A percentile compares a stretch with the other conserved stretches of the same genome.
phyloP scores from a whole-genome alignment of 2,329 filamentous ascomycete species.

The Neurospora sp. region DNA sequence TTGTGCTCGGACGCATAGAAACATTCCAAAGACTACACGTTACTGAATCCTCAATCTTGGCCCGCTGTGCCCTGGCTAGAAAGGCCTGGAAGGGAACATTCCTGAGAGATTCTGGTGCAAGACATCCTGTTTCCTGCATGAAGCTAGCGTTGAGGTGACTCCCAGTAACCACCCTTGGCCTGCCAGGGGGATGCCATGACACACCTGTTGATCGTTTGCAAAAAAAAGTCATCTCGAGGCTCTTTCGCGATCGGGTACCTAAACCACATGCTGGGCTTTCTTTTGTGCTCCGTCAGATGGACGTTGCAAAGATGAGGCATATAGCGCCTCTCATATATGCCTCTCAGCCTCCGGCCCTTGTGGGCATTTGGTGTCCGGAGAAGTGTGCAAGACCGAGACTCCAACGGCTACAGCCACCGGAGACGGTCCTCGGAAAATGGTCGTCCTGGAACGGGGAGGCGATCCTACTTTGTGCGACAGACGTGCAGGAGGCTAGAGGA shows the following conservation, averaged over 20 bases:
- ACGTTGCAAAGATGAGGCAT: not conserved
- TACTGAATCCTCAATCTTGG: not conserved
- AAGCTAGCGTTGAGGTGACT: not conserved
- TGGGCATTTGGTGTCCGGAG: not conserved
- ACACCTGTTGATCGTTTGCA: not conserved
- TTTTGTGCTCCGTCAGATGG: not conserved
- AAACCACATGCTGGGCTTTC: not conserved
- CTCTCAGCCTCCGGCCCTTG: not conserved
- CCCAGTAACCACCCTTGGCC: not conserved
- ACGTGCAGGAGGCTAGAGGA: conserved; percentile 7
- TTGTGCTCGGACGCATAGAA: not conserved
- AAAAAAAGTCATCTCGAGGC: not conserved
- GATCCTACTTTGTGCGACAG: conserved; percentile 4
- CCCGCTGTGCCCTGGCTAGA: not conserved
- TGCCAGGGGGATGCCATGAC: not conserved
- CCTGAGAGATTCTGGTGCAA: not conserved
- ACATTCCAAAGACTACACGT: not conserved
- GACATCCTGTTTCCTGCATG: not conserved
- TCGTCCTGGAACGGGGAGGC: not conserved
- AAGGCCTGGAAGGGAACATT: not conserved
- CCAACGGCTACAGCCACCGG: not conserved
- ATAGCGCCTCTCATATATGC: not conserved
- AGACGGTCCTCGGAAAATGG: not conserved
- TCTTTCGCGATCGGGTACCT: not conserved
- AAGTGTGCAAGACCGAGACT: not conserved